phyloP scores from a whole-genome alignment of 352 stramenopile genomes.

The Phytophthora pinifolia region DNA sequence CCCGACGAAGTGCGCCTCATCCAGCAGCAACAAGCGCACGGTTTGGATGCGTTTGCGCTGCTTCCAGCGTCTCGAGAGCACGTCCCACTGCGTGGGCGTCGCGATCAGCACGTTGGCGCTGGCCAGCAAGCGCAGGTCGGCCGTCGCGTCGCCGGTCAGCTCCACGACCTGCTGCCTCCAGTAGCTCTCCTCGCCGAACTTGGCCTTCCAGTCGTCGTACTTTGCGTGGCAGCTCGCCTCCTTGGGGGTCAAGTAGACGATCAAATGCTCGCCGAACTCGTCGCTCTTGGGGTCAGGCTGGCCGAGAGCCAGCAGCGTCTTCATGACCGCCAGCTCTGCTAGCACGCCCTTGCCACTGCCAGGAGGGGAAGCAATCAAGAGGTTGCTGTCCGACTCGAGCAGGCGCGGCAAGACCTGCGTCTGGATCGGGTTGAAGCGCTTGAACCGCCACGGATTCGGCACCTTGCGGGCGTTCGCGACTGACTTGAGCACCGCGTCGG shows the following conservation, averaged over 20 bases:
- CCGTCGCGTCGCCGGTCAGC: slow-evolving; percentile 93
- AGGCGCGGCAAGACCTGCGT: slow-evolving; percentile 97
- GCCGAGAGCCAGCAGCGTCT: slow-evolving; percentile 72
- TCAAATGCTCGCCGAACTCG: slow-evolving; percentile 71
- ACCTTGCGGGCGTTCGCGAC: slow-evolving; percentile 37
- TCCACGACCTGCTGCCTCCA: slow-evolving; percentile 87
- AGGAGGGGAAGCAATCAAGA: slow-evolving; percentile 94
- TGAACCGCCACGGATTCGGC: slow-evolving; percentile 73
- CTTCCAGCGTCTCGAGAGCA: slow-evolving; percentile 96
- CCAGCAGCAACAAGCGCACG: slow-evolving; percentile 94
- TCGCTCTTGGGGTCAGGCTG: slow-evolving; percentile 58
- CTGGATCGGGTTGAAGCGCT: slow-evolving; percentile 99
- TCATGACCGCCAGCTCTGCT: slow-evolving; percentile 96
- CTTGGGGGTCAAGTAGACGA: slow-evolving; percentile 95
- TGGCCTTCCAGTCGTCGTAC: slow-evolving; percentile 82
- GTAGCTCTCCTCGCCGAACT: slow-evolving; percentile 80
- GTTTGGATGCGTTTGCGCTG: slow-evolving; percentile 96
- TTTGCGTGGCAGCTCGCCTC: slow-evolving; percentile 64
- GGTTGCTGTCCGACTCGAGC: slow-evolving; percentile 95
- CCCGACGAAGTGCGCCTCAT: slow-evolving; percentile 98
- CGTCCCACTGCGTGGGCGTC: slow-evolving; percentile 95
- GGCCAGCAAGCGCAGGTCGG: slow-evolving; percentile 92
- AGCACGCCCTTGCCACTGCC: slow-evolving; percentile 95
- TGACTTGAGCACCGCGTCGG: slow-evolving; percentile 54
- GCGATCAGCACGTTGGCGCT: slow-evolving; percentile 93